Evolutionary conservation across 345 rosid species (phyloP).

Genomic region (Eucalyptus urophylla): DNA sequence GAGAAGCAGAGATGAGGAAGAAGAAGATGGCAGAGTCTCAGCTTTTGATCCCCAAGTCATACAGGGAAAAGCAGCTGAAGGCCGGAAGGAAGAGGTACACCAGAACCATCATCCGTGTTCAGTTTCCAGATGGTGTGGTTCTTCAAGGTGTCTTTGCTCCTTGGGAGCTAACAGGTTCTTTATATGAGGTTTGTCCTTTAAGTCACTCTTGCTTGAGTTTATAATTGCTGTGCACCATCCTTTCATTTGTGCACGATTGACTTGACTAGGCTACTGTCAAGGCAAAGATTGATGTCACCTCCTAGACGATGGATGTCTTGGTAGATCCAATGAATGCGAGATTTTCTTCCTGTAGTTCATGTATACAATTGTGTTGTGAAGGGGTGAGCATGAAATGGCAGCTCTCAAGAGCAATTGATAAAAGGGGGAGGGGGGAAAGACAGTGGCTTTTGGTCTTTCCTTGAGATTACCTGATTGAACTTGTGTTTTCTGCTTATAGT

Average conservation of each 20-base stretch:
- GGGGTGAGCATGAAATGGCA: neutral
- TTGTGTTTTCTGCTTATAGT: neutral
- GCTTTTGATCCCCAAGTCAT: slow-evolving; percentile 82
- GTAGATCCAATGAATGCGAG: neutral
- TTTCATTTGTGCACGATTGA: neutral
- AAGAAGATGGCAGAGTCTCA: slow-evolving; percentile 81
- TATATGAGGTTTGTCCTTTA: slow-evolving; percentile 54
- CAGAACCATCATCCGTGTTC: slow-evolving; percentile 62
- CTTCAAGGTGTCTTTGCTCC: slow-evolving; percentile 91
- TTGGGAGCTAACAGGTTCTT: slow-evolving; percentile 71
- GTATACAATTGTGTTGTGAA: neutral
- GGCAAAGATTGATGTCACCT: neutral
- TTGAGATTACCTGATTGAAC: neutral
- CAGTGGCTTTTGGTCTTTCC: neutral
- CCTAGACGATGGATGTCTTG: neutral
- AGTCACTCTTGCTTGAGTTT: neutral
- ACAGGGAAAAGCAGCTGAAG: slow-evolving; percentile 81
- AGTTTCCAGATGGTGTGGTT: slow-evolving; percentile 90
- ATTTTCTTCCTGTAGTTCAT: neutral
- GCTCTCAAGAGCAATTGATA: neutral
- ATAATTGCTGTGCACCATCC: neutral
- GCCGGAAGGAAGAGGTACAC: slow-evolving; percentile 57
- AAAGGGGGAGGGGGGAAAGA: neutral
- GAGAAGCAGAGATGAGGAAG: slow-evolving; percentile 80
- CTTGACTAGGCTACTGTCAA: neutral